Conservation (phyloP, 2,329 filamentous ascomycete species). For the Grosmannia clavigera region DNA sequence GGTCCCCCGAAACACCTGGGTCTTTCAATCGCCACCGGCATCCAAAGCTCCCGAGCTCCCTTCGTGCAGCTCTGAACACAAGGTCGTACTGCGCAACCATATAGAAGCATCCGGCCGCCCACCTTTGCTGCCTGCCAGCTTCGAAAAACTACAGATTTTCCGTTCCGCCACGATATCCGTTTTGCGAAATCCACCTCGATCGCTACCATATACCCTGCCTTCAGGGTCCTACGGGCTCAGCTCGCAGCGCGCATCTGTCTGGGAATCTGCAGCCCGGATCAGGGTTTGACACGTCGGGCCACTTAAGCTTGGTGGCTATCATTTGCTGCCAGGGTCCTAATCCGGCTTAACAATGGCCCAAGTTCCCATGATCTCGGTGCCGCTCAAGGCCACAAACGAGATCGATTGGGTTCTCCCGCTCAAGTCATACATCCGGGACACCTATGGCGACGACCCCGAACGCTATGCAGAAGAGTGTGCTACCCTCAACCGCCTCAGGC, state of each 20-base stretch:
- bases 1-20: too few relatives aligned
- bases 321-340: neutral
- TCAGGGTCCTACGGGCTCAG: neutral
- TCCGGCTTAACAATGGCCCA: conserved; percentile 52
- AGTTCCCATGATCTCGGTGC: conserved; percentile 89
- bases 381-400: conserved; percentile 88
- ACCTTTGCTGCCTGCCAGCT: neutral
- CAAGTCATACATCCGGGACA: conserved; percentile 85
- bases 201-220: neutral
- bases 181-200: neutral
- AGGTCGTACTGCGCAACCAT: neutral
- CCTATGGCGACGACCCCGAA: conserved; percentile 93
- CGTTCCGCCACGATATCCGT: neutral
- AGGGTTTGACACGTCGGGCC: neutral
- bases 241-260: neutral
- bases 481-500: conserved; percentile 83
- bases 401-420: conserved; percentile 94
- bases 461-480: conserved; percentile 91
- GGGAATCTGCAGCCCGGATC: neutral
- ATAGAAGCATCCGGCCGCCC: neutral
- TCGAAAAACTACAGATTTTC: neutral
- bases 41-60: neutral
- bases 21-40: neutral
- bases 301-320: neutral
- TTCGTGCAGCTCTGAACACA: neutral